These are phyloP conservation scores for Peniophora sp. DNA, from an alignment of 1,284 basidiomycete species.

Conservation along the genomic window DNA sequence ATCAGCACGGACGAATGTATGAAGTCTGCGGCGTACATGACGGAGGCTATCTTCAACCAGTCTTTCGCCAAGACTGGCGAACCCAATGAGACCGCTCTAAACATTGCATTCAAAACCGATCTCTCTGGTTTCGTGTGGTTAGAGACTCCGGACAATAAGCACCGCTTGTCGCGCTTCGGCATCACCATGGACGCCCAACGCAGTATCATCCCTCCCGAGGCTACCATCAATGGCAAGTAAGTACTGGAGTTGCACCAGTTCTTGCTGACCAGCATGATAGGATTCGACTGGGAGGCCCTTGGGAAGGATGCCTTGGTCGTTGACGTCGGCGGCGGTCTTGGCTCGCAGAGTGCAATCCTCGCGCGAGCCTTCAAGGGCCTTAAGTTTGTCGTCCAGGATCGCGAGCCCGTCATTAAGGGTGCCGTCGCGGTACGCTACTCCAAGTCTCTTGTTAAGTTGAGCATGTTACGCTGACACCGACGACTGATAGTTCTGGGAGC, in stretches of 20 bases:
- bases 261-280: slow-evolving; percentile 6
- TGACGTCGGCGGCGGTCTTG: slow-evolving; percentile 16
- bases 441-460: too few relatives aligned
- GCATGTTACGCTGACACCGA: too few relatives aligned
- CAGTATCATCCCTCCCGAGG: not conserved
- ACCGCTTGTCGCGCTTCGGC: not conserved
- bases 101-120: slow-evolving; percentile 12
- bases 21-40: slow-evolving; percentile 24
- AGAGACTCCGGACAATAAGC: not conserved
- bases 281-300: slow-evolving; percentile 14
- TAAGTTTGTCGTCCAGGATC: not conserved
- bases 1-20: slow-evolving; percentile 27
- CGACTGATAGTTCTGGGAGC: too few relatives aligned
- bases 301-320: slow-evolving; percentile 13
- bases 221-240: not conserved
- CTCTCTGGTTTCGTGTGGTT: not conserved
- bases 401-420: not conserved
- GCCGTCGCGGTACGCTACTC: too few relatives aligned
- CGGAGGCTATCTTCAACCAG: slow-evolving; percentile 26
- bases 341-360: slow-evolving; percentile 7
- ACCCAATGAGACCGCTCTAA: slow-evolving; percentile 21
- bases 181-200: not conserved
- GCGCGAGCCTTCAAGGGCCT: slow-evolving; percentile 9
- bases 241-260: not conserved
- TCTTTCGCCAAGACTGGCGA: slow-evolving; percentile 20